Evolutionary conservation across 768 basidiomycete species (phyloP).

Genomic region (Phlegmacium glaucopus): DNA sequence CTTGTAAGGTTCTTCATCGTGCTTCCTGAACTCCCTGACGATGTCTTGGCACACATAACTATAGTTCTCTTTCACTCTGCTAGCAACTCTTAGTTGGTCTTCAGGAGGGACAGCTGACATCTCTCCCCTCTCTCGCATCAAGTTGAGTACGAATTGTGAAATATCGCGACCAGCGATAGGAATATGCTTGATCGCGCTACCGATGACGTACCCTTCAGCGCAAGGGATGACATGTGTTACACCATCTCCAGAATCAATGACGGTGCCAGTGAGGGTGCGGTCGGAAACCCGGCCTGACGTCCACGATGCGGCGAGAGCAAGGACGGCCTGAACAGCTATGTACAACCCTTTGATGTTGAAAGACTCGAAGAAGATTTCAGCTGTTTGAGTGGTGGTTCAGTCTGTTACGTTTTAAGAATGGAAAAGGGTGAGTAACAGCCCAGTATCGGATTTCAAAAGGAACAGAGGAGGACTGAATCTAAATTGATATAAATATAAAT

Average conservation of each 20-base stretch:
- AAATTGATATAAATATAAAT: conserved; percentile 6
- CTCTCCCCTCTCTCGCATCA: conserved; percentile 95
- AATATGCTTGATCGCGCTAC: conserved; percentile 97
- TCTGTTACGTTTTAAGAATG: conserved; percentile 52
- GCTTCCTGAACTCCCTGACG: conserved; percentile 98
- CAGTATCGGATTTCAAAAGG: not conserved
- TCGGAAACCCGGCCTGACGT: conserved; percentile 85
- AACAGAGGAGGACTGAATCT: no score
- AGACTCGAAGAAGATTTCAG: conserved; percentile 99
- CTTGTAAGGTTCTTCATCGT: conserved; percentile 93
- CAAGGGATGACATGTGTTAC: conserved; percentile 97
- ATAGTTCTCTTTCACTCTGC: conserved; percentile 96
- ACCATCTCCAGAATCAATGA: conserved; percentile 98
- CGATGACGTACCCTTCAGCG: conserved; percentile 98
- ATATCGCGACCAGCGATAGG: conserved; percentile 99
- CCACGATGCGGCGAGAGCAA: conserved; percentile 98
- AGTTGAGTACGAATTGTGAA: conserved; percentile 91
- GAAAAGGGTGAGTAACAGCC: no score
- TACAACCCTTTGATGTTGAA: conserved; percentile 99
- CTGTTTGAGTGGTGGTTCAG: conserved; percentile 99
- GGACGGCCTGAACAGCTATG: conserved; percentile 97
- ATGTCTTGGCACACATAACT: conserved; percentile 99
- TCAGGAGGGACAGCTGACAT: conserved; percentile 89
- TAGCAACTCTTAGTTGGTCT: conserved; percentile 87
- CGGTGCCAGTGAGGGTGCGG: conserved; percentile 92